Evolutionary conservation across 1,284 basidiomycete genomes (phyloP).

Genomic region (Golubevia pallescens): DNA sequence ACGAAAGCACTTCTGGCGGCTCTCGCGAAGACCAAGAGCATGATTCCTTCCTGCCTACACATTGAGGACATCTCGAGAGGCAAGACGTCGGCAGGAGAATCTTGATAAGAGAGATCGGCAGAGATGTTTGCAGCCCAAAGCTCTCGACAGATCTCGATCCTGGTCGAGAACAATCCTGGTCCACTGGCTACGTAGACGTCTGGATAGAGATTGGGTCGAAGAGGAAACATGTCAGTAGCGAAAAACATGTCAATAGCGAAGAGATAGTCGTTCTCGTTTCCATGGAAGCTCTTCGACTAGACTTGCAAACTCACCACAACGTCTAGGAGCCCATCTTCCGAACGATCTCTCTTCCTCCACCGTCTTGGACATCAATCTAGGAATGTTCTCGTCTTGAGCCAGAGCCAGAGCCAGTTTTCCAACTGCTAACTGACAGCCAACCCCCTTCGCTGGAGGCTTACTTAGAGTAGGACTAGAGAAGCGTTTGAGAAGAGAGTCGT

Average conservation of each 20-base stretch:
- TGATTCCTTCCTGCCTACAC: conserved; percentile 58
- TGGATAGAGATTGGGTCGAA: no score
- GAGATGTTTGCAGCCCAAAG: conserved; percentile 57
- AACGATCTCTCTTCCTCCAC: conserved; percentile 81
- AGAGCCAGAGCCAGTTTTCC: conserved; percentile 79
- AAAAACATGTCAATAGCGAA: no score
- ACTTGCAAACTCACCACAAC: conserved; percentile 84
- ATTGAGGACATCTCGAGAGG: conserved; percentile 45
- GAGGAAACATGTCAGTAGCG: no score
- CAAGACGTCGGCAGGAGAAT: conserved; percentile 33
- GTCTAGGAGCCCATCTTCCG: conserved; percentile 82
- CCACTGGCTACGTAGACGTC: conserved; percentile 57
- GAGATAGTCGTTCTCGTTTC: no score
- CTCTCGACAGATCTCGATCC: conserved; percentile 54
- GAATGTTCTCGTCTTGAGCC: conserved; percentile 75
- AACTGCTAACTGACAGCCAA: conserved; percentile 78
- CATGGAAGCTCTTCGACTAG: background rate
- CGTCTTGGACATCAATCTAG: conserved; percentile 70
- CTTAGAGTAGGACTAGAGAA: conserved; percentile 70
- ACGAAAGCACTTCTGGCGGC: conserved; percentile 32
- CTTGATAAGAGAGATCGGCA: conserved; percentile 59
- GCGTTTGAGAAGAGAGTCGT: conserved; percentile 75
- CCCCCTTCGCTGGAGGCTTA: conserved; percentile 70
- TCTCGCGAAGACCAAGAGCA: conserved; percentile 49
- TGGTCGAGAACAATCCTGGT: conserved; percentile 35